Percentiles rank a stretch among this genome's conserved stretches.
Evolutionary conservation across 202 grass and related monocot genomes (phyloP).

Genomic region (Panicum virgatum): DNA sequence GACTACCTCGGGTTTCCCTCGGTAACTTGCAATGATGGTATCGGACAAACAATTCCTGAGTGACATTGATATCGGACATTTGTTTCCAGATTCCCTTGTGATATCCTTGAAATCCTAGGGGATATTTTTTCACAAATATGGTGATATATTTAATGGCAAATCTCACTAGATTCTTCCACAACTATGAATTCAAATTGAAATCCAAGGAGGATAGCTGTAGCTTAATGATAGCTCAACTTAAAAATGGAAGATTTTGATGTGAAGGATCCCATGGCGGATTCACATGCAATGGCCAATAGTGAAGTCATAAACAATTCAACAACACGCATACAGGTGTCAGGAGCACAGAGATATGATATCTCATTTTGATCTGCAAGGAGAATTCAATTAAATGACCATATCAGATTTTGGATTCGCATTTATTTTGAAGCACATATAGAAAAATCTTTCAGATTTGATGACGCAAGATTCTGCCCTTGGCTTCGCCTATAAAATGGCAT

Average conservation of each 20-base stretch:
- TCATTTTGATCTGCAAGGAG: background rate
- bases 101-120: background rate
- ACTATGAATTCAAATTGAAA: background rate
- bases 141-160: background rate
- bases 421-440: background rate
- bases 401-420: background rate
- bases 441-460: background rate
- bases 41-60: too few species aligned
- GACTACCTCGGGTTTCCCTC: too few species aligned
- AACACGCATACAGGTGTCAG: background rate
- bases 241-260: background rate
- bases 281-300: background rate
- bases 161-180: background rate
- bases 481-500: conserved; percentile 25
- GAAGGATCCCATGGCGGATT: background rate
- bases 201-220: background rate
- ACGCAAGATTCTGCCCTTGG: background rate
- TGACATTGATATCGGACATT: too few species aligned
- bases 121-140: background rate
- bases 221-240: background rate
- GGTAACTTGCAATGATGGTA: too few species aligned
- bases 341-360: background rate
- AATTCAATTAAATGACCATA: background rate
- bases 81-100: background rate
- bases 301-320: background rate